Conservation (phyloP, 805 yeast species). For the Schwanniomyces yamadae region DNA sequence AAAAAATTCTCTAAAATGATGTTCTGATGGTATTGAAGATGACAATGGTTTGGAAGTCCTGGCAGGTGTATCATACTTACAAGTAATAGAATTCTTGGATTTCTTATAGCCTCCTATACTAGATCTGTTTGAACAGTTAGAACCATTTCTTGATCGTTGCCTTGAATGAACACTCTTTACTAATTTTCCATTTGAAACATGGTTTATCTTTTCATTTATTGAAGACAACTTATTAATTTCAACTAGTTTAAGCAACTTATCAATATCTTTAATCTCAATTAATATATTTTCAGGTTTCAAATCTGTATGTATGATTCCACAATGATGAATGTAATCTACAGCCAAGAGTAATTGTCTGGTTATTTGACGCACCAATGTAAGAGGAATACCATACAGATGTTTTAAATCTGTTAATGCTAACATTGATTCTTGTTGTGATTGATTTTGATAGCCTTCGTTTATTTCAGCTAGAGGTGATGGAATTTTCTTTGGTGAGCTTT, state of each 20-base stretch:
- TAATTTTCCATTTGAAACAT: conserved; percentile 1
- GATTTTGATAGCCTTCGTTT: conserved; percentile 5
- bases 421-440: conserved; percentile 17
- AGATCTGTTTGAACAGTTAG: conserved; percentile 10
- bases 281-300: conserved; percentile 42
- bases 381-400: conserved; percentile 53
- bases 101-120: conserved; percentile 9
- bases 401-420: conserved; percentile 36
- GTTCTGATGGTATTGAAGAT: conserved; percentile 36
- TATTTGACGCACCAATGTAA: conserved; percentile 53
- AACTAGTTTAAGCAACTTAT: conserved; percentile 45
- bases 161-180: conserved; percentile 2
- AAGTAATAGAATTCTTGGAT: conserved; percentile 11
- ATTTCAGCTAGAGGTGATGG: not conserved
- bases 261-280: conserved; percentile 46
- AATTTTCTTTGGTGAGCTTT: conserved; percentile 2
- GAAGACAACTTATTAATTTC: conserved; percentile 29
- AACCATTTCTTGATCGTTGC: conserved; percentile 8
- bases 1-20: conserved; percentile 11
- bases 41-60: conserved; percentile 50
- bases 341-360: conserved; percentile 55
- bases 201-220: conserved; percentile 4
- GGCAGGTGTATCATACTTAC: conserved; percentile 28
- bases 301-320: conserved; percentile 41
- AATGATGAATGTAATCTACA: conserved; percentile 55